A percentile compares a stretch with the other conserved stretches of the same genome.
These are phyloP conservation scores for Kwoniella europaea DNA, from an alignment of 768 basidiomycete species.

Conservation along the genomic window DNA sequence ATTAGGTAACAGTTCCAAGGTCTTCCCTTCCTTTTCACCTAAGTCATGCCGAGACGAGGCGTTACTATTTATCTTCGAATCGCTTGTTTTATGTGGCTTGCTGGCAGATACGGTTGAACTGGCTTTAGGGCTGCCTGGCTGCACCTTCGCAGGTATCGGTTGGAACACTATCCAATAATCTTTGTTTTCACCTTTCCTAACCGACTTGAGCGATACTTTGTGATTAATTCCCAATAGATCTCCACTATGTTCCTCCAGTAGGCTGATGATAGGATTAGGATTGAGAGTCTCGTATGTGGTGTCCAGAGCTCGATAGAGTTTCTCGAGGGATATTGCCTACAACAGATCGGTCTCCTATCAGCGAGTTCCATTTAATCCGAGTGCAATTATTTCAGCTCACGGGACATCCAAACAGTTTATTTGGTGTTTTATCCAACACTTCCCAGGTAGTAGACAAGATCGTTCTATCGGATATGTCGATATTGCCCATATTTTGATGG, in stretches of 20 bases:
- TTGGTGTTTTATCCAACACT: conserved; percentile 10
- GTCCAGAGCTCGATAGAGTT: not conserved
- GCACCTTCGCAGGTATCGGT: not conserved
- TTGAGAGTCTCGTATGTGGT: not conserved
- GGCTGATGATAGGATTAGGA: not conserved
- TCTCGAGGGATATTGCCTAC: conserved; percentile 19
- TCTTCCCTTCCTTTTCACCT: not conserved
- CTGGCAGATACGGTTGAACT: no score
- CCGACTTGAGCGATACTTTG: not conserved
- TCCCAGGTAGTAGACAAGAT: not conserved
- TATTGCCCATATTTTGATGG: no score
- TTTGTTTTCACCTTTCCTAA: conserved; percentile 5
- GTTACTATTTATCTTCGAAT: not conserved
- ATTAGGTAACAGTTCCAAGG: not conserved
- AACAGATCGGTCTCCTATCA: not conserved
- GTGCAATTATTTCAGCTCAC: not conserved
- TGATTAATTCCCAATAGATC: not conserved
- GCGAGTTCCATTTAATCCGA: no score
- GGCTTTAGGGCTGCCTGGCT: no score
- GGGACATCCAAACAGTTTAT: conserved; percentile 7
- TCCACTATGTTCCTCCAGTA: conserved; percentile 1
- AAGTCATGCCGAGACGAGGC: not conserved
- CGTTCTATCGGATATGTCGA: conserved; percentile 2
- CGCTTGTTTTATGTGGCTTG: not conserved
- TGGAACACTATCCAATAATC: conserved; percentile 26